Conservation (phyloP, 352 stramenopile species). For the Globisporangium alternatum region DNA sequence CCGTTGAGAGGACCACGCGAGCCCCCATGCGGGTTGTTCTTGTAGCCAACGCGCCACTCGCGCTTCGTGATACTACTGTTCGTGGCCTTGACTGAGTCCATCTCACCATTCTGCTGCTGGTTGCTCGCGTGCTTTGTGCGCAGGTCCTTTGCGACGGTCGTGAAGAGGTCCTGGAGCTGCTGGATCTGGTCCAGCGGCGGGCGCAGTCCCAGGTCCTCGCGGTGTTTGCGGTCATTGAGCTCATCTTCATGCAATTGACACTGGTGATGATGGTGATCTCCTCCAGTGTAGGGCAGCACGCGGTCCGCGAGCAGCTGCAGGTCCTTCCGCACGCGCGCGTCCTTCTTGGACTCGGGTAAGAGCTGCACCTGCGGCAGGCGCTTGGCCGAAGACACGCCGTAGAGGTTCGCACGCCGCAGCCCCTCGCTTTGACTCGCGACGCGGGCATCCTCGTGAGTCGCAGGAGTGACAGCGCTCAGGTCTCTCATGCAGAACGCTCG, state of each 20-base stretch:
- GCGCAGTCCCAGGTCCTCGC: constrained; percentile 36
- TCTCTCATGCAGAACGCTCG: constrained; percentile 4
- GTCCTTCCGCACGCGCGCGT: constrained; percentile 46
- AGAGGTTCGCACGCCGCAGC: constrained; percentile 38
- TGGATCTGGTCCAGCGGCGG: constrained; percentile 51
- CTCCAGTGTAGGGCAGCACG: neutral
- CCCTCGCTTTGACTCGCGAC: constrained; percentile 16
- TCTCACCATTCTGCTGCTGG: neutral
- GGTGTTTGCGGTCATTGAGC: constrained; percentile 52
- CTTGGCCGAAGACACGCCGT: constrained; percentile 30
- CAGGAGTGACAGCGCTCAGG: neutral
- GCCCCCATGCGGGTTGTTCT: constrained; percentile 29
- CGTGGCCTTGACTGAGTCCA: neutral
- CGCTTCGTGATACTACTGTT: constrained; percentile 10
- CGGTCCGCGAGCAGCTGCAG: constrained; percentile 28
- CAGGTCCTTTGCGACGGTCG: constrained; percentile 43
- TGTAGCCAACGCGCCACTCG: constrained; percentile 49
- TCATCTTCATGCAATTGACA: constrained; percentile 36
- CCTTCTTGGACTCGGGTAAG: constrained; percentile 15
- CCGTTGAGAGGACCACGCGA: constrained; percentile 27
- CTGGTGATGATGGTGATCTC: constrained; percentile 9
- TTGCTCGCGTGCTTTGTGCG: constrained; percentile 14
- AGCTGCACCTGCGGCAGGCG: constrained; percentile 35
- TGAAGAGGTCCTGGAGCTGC: constrained; percentile 38
- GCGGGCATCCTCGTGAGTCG: neutral